Evolutionary conservation across 441 rosid genomes (phyloP).

Genomic region (Lepidium campestre): DNA sequence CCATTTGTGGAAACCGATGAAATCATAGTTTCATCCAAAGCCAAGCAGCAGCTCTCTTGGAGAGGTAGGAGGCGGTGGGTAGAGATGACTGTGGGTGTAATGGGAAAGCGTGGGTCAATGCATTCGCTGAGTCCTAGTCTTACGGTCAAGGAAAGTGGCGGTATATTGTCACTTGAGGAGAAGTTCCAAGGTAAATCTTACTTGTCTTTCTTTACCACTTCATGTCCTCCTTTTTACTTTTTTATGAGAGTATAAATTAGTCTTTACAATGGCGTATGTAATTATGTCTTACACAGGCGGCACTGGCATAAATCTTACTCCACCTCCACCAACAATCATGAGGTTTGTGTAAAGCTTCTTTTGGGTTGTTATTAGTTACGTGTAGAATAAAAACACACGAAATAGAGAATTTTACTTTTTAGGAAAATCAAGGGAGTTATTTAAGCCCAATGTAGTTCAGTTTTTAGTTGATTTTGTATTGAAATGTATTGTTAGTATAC

Average conservation of each 20-base stretch:
- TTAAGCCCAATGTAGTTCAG: not conserved
- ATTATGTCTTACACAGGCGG: conserved; percentile 55
- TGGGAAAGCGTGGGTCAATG: conserved; percentile 74
- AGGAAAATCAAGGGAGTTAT: not conserved
- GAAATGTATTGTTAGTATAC: not conserved
- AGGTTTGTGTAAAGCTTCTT: conserved; percentile 39
- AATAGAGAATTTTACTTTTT: not conserved
- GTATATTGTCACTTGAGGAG: conserved; percentile 89
- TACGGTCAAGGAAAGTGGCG: conserved; percentile 90
- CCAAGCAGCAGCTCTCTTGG: conserved; percentile 51
- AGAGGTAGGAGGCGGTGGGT: conserved; percentile 78
- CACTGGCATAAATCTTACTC: conserved; percentile 97
- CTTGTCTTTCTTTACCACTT: conserved; percentile 8
- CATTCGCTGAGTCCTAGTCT: conserved; percentile 82
- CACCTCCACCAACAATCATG: conserved; percentile 82
- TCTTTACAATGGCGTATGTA: conserved; percentile 22
- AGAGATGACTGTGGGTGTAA: conserved; percentile 87
- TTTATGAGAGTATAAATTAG: not conserved
- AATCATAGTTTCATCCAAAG: conserved; percentile 59
- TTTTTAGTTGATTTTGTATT: not conserved
- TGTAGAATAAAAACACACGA: not conserved
- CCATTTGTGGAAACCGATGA: conserved; percentile 95
- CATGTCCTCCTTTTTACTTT: not conserved
- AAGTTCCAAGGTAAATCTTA: conserved; percentile 76
- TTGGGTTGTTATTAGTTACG: not conserved